These are phyloP conservation scores for Candida caryicola DNA, from an alignment of 805 yeast genomes.

Conservation along the genomic window DNA sequence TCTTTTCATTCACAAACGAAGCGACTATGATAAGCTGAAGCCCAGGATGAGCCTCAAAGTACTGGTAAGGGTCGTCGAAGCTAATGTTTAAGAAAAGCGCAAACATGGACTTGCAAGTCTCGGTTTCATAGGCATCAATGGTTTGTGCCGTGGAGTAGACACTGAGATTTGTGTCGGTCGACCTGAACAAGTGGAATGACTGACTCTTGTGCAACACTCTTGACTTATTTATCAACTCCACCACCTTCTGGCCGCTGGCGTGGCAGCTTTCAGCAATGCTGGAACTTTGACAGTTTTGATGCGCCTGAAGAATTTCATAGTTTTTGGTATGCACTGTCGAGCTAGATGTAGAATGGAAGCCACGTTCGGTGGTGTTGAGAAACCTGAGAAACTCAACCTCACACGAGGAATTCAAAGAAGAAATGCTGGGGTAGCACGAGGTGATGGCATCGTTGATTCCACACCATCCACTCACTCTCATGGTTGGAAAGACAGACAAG, in stretches of 20 bases:
- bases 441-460: slow-evolving; percentile 55
- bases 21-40: slow-evolving; percentile 51
- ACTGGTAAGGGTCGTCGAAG: slow-evolving; percentile 29
- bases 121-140: slow-evolving; percentile 46
- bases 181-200: slow-evolving; percentile 81
- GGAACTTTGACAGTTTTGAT: neutral
- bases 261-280: slow-evolving; percentile 2
- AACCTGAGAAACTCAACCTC: slow-evolving; percentile 26
- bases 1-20: slow-evolving; percentile 9
- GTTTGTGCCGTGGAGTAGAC: slow-evolving; percentile 74
- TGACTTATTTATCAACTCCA: slow-evolving; percentile 63
- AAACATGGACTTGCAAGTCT: slow-evolving; percentile 59
- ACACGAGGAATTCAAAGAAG: slow-evolving; percentile 12
- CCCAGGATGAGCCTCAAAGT: slow-evolving; percentile 17
- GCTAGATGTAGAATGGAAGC: slow-evolving; percentile 24
- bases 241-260: slow-evolving; percentile 36
- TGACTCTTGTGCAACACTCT: slow-evolving; percentile 72
- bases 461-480: slow-evolving; percentile 69
- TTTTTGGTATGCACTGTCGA: slow-evolving; percentile 20
- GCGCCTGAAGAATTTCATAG: slow-evolving; percentile 22
- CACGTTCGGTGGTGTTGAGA: slow-evolving; percentile 22
- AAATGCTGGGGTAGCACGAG: slow-evolving; percentile 37
- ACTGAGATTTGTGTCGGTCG: slow-evolving; percentile 26
- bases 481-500: slow-evolving; percentile 53
- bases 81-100: slow-evolving; percentile 63